These are phyloP conservation scores for Phlebiopsis gigantea DNA, from an alignment of 768 basidiomycete genomes.

Conservation along the genomic window DNA sequence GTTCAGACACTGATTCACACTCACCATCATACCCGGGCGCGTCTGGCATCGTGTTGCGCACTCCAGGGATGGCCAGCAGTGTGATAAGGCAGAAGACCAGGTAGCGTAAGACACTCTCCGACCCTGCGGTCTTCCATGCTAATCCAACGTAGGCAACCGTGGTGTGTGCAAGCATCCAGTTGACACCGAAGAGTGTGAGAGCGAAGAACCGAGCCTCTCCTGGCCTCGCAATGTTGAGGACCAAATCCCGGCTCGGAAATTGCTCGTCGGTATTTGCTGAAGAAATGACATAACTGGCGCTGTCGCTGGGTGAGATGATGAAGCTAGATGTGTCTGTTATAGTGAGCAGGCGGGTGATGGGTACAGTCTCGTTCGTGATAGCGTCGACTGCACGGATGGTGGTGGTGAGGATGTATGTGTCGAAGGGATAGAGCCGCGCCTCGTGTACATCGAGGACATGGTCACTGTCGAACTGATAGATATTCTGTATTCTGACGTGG, in stretches of 20 bases:
- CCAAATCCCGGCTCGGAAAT: conserved; percentile 37
- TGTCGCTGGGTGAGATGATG: conserved; percentile 34
- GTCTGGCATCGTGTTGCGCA: conserved; percentile 53
- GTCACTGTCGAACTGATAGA: conserved; percentile 53
- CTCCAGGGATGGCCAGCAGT: conserved; percentile 42
- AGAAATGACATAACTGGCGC: conserved; percentile 27
- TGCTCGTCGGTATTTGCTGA: conserved; percentile 17
- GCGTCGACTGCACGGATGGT: conserved; percentile 38
- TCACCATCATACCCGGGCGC: conserved; percentile 45
- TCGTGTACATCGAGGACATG: conserved; percentile 51
- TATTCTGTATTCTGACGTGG: conserved; percentile 42
- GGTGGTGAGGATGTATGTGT: conserved; percentile 45
- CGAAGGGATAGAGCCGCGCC: conserved; percentile 53
- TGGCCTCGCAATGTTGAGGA: conserved; percentile 41
- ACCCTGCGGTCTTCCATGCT: conserved; percentile 31
- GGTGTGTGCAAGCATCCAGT: conserved; percentile 53
- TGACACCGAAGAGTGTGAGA: conserved; percentile 40
- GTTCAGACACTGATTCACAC: neutral
- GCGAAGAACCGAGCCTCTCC: conserved; percentile 39
- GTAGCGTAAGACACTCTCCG: conserved; percentile 29
- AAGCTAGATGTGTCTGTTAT: conserved; percentile 44
- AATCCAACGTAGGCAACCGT: conserved; percentile 42
- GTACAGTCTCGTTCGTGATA: conserved; percentile 29
- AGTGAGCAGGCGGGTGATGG: conserved; percentile 39
- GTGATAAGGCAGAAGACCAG: conserved; percentile 36